Percentiles rank a stretch among this genome's conserved stretches.
phyloP scores from a whole-genome alignment of 805 yeast species.

The Pichia sporocuriosa region DNA sequence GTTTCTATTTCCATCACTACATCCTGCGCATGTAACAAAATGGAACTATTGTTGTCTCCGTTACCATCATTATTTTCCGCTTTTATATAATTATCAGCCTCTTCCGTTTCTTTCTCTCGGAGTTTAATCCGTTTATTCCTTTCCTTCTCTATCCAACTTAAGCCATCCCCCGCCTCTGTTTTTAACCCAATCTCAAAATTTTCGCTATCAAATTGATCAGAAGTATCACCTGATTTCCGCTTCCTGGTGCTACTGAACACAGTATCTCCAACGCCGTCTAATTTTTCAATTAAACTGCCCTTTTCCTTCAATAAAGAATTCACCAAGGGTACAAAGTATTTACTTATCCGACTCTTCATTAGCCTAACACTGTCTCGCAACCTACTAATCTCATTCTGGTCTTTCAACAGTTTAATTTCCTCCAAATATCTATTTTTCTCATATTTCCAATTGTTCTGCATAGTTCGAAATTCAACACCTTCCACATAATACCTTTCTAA shows the following conservation, averaged over 20 bases:
- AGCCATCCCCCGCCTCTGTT: neutral
- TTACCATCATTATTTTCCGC: neutral
- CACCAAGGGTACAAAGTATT: conserved; percentile 6
- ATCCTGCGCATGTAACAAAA: too few species aligned
- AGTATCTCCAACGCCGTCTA: neutral
- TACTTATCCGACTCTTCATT: conserved; percentile 4
- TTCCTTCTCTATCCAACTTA: conserved; percentile 5
- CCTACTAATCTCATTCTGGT: conserved; percentile 1
- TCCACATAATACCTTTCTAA: neutral
- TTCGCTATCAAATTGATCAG: neutral
- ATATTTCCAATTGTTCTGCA: neutral
- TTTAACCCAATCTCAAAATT: too few species aligned
- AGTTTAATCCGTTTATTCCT: conserved; percentile 6
- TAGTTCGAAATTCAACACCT: neutral
- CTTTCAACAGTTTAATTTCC: conserved; percentile 1
- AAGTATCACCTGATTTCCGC: neutral
- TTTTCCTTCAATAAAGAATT: conserved; percentile 5
- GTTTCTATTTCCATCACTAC: neutral
- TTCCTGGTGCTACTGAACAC: conserved; percentile 1
- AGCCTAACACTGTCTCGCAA: neutral
- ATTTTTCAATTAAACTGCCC: neutral
- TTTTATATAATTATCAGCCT: neutral
- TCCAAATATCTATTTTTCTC: neutral
- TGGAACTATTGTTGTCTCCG: too few species aligned
- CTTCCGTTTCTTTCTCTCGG: neutral